A percentile compares a stretch with the other conserved stretches of the same genome.
phyloP scores from a whole-genome alignment of 78 protist genomes.

The Cavenderia fasciculata region DNA sequence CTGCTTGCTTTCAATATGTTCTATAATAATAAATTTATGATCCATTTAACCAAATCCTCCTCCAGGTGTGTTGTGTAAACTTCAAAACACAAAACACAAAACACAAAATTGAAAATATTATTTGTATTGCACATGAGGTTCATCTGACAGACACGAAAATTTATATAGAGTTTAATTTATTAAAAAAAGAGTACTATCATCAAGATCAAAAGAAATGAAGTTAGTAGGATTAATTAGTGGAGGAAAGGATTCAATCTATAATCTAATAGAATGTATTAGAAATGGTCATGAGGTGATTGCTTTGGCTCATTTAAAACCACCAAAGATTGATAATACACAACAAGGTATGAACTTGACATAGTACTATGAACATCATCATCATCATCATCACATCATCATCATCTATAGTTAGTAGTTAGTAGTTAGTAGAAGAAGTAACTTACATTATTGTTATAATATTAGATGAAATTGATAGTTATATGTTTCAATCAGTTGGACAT shows the following conservation, averaged over 20 bases:
- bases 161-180: too few species aligned
- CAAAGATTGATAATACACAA: background rate
- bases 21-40: too few species aligned
- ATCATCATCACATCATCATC: too few species aligned
- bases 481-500: slow-evolving; percentile 97
- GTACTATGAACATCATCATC: background rate
- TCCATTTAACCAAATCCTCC: too few species aligned
- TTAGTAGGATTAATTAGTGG: slow-evolving; percentile 95
- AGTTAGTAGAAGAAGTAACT: too few species aligned
- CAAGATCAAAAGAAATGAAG: slow-evolving; percentile 84
- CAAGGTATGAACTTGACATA: background rate
- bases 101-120: too few species aligned
- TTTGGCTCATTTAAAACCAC: slow-evolving; percentile 91
- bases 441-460: background rate
- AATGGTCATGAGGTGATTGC: slow-evolving; percentile 94
- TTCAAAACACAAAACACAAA: too few species aligned
- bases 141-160: too few species aligned
- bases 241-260: slow-evolving; percentile 95
- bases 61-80: too few species aligned
- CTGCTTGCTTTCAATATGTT: too few species aligned
- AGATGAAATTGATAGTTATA: slow-evolving; percentile 95
- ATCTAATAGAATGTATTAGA: slow-evolving; percentile 84
- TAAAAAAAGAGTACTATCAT: too few species aligned
- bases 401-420: slow-evolving; percentile 10
- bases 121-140: too few species aligned